A percentile compares a stretch with the other conserved stretches of the same genome.
Evolutionary conservation across 768 basidiomycete genomes (phyloP).

Genomic region (Tricholoma sp.): DNA sequence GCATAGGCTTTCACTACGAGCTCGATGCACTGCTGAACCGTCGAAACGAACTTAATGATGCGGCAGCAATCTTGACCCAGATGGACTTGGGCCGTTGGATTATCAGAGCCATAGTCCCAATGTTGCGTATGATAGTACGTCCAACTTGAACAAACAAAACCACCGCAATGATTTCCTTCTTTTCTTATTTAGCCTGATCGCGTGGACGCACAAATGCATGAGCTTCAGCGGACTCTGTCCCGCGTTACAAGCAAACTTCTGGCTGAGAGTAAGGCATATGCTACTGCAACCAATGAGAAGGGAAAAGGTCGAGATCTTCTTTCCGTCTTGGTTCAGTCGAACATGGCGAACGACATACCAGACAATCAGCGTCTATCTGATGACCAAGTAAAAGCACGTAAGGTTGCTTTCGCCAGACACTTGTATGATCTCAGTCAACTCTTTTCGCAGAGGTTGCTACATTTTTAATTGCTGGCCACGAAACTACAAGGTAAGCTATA

Average conservation of each 20-base stretch:
- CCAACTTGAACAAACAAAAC: background rate
- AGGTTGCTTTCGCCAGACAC: background rate
- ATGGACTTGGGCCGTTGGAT: conserved; percentile 25
- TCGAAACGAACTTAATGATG: conserved; percentile 39
- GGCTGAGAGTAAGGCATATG: conserved; percentile 32
- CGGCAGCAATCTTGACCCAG: conserved; percentile 40
- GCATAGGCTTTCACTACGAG: conserved; percentile 22
- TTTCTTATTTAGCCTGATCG: conserved; percentile 9
- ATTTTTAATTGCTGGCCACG: conserved; percentile 44
- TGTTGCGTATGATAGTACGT: conserved; percentile 27
- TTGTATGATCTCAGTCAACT: background rate
- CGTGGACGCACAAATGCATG: conserved; percentile 6
- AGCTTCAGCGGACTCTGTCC: conserved; percentile 26
- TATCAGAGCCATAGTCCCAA: conserved; percentile 23
- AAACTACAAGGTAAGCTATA: conserved; percentile 34
- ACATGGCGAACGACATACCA: conserved; percentile 40
- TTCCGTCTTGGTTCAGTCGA: conserved; percentile 42
- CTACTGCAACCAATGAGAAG: conserved; percentile 6
- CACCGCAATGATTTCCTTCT: background rate
- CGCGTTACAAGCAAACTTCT: conserved; percentile 24
- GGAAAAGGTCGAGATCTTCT: conserved; percentile 39
- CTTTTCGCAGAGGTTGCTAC: conserved; percentile 39
- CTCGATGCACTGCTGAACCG: conserved; percentile 20
- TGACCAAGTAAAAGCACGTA: conserved; percentile 13
- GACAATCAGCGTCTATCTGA: conserved; percentile 12